phyloP scores from a whole-genome alignment of 2,329 filamentous ascomycete genomes.

The Curvularia verruculosa region DNA sequence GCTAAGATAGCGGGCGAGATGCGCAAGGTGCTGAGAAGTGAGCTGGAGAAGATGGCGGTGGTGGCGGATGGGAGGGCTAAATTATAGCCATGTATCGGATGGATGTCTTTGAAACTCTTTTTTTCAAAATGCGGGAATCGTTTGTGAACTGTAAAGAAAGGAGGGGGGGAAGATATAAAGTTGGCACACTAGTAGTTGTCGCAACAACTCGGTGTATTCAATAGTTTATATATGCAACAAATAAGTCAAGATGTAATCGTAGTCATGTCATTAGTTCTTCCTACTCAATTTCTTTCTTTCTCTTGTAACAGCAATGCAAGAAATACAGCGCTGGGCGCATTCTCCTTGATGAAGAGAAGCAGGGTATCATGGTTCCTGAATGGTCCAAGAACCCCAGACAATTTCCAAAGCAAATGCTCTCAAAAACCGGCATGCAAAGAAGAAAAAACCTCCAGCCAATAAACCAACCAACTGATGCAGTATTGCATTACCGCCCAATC shows the following conservation, averaged over 20 bases:
- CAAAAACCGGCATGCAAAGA: neutral
- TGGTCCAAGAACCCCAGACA: neutral
- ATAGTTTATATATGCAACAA: too few relatives aligned
- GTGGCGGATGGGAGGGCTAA: conserved; percentile 5
- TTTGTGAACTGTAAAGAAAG: too few relatives aligned
- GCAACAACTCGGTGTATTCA: too few relatives aligned
- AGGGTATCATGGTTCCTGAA: conserved; percentile 8
- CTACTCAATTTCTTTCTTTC: neutral
- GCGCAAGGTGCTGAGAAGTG: conserved; percentile 49
- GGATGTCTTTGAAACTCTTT: neutral
- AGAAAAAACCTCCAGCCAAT: too few relatives aligned
- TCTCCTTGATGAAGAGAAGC: neutral
- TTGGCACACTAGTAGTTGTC: too few relatives aligned
- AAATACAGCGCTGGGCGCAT: neutral
- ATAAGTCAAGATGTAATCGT: neutral
- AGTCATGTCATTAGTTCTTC: neutral
- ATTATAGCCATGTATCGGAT: conserved; percentile 1
- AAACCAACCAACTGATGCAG: too few relatives aligned
- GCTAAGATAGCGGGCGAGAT: conserved; percentile 61
- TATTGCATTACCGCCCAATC: neutral
- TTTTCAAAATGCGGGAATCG: neutral
- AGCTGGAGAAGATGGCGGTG: conserved; percentile 38
- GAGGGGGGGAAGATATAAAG: too few relatives aligned
- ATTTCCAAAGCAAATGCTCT: neutral
- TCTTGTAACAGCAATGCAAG: neutral